Evolutionary conservation across 2,329 filamentous ascomycete genomes (phyloP).

Genomic region (Myriosclerotinia scirpicola): DNA sequence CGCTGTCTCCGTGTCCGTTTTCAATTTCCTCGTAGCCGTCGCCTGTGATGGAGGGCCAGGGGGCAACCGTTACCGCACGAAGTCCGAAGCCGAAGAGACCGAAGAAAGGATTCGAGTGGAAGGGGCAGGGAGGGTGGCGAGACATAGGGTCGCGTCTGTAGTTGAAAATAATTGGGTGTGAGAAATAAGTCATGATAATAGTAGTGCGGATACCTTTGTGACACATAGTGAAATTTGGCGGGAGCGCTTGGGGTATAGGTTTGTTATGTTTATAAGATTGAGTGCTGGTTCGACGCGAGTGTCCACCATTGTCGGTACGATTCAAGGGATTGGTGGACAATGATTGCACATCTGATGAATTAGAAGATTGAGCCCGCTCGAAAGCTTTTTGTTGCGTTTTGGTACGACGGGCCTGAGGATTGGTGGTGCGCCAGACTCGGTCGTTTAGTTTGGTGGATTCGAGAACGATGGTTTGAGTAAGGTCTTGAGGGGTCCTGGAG

Average conservation of each 20-base stretch:
- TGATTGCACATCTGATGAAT: background rate
- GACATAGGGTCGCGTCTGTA: conserved; percentile 25
- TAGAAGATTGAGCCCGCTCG: background rate
- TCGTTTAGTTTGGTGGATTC: conserved; percentile 14
- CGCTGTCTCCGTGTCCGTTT: conserved; percentile 27
- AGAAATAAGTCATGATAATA: conserved; percentile 35
- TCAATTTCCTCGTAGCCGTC: conserved; percentile 33
- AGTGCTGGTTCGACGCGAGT: background rate
- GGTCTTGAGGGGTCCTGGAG: background rate
- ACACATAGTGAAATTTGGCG: background rate
- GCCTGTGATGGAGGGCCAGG: conserved; percentile 14
- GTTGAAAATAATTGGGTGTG: conserved; percentile 39
- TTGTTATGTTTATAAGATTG: conserved; percentile 1
- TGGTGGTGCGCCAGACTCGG: conserved; percentile 7
- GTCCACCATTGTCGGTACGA: background rate
- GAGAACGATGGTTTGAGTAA: conserved; percentile 18
- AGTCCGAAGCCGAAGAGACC: conserved; percentile 33
- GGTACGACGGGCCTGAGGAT: background rate
- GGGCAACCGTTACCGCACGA: conserved; percentile 30
- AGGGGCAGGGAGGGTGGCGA: conserved; percentile 30
- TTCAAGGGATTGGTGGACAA: no score
- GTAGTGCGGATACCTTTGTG: conserved; percentile 21
- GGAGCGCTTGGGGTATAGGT: background rate
- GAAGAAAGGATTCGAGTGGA: conserved; percentile 35
- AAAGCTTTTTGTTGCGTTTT: conserved; percentile 11